These are phyloP conservation scores for Picea abies DNA, from an alignment of 83 land plant genomes.

Conservation along the genomic window DNA sequence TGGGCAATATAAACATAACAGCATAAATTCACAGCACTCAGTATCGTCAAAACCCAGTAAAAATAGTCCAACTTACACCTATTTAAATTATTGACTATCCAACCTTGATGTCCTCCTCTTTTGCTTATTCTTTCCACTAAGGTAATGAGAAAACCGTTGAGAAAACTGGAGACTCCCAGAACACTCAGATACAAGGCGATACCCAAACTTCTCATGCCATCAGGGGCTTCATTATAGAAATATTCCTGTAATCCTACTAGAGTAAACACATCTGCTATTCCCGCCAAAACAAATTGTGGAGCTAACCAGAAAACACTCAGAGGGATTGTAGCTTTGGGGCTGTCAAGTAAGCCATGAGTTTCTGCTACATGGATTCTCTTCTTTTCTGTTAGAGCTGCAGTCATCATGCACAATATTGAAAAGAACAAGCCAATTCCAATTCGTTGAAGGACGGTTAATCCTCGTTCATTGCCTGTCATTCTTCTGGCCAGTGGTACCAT, in stretches of 20 bases:
- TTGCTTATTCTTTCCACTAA: constrained; percentile 33
- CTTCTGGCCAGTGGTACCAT: too few species aligned
- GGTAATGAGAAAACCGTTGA: too few species aligned
- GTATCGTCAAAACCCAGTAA: constrained; percentile 59
- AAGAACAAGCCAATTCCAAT: constrained; percentile 56
- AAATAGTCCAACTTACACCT: constrained; percentile 16
- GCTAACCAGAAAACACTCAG: too few species aligned
- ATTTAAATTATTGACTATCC: constrained; percentile 63
- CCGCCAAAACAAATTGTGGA: too few species aligned
- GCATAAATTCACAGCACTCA: background rate
- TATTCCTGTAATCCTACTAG: constrained; percentile 65
- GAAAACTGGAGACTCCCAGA: too few species aligned
- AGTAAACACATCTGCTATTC: too few species aligned
- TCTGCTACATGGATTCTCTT: too few species aligned
- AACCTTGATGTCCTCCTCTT: constrained; percentile 28
- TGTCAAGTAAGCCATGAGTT: too few species aligned
- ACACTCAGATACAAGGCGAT: constrained; percentile 71
- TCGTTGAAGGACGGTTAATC: constrained; percentile 58
- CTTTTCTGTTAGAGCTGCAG: too few species aligned
- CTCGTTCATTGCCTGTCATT: constrained; percentile 43
- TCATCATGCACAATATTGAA: background rate
- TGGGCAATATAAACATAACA: too few species aligned
- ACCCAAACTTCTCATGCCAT: constrained; percentile 79
- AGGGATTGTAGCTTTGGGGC: too few species aligned
- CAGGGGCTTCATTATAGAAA: constrained; percentile 85